Evolutionary conservation across 164 flowering plant species (phyloP).

Genomic region (Chimonanthus praecox): DNA sequence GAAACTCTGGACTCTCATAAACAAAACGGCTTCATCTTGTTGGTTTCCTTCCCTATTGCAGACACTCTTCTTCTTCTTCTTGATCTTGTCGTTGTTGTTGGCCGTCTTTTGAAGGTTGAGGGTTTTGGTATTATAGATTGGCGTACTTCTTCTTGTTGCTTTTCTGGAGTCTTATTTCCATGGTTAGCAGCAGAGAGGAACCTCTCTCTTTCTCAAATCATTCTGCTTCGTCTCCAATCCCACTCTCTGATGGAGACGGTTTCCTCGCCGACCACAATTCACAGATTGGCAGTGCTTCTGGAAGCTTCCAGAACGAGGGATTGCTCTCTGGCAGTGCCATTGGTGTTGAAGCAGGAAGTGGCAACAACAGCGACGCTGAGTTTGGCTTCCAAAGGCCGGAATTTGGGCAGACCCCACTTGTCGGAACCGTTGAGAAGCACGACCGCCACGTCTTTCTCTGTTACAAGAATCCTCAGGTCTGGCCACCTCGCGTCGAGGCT

Average conservation of each 20-base stretch:
- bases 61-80: too few relatives aligned
- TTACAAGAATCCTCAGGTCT: conserved; percentile 79
- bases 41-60: too few relatives aligned
- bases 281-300: conserved; percentile 56
- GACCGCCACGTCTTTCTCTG: conserved; percentile 85
- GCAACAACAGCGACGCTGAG: conserved; percentile 45
- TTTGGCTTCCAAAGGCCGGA: conserved; percentile 65
- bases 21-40: too few relatives aligned
- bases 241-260: conserved; percentile 36
- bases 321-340: conserved; percentile 19
- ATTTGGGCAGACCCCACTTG: conserved; percentile 50
- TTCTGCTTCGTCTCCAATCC: conserved; percentile 49
- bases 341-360: conserved; percentile 17
- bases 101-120: too few relatives aligned
- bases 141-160: background rate
- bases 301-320: conserved; percentile 72
- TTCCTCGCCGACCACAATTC: conserved; percentile 30
- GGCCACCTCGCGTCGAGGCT: conserved; percentile 85
- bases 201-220: conserved; percentile 32
- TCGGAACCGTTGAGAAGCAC: conserved; percentile 67
- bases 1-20: too few relatives aligned
- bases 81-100: too few relatives aligned
- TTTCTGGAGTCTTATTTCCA: background rate
- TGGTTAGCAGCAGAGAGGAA: conserved; percentile 42
- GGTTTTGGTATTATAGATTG: too few relatives aligned